phyloP scores from a whole-genome alignment of 306 rosid genomes.

The Inga oerstediana region DNA sequence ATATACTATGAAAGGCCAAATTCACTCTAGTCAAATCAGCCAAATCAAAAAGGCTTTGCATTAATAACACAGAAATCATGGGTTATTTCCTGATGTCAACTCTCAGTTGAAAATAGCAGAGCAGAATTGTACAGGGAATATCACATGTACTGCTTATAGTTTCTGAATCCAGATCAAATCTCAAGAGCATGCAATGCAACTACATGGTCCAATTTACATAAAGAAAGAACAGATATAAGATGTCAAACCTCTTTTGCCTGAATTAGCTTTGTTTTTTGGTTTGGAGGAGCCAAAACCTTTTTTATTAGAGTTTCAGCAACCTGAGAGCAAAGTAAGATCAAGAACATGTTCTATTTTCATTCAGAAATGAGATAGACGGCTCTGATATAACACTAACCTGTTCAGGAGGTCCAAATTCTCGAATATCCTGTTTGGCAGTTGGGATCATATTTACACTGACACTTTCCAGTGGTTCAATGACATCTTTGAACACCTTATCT shows the following conservation, averaged over 20 bases:
- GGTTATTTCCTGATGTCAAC: not conserved
- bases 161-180: slow-evolving; percentile 8
- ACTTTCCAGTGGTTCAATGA: slow-evolving; percentile 87
- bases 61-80: not conserved
- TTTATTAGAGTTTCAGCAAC: slow-evolving; percentile 80
- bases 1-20: not conserved
- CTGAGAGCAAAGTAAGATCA: slow-evolving; percentile 43
- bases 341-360: not conserved
- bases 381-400: slow-evolving; percentile 49
- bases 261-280: slow-evolving; percentile 86
- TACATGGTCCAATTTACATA: slow-evolving; percentile 1
- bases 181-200: not conserved
- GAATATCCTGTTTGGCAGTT: slow-evolving; percentile 76
- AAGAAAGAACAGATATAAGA: not conserved
- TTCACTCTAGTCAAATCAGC: not conserved
- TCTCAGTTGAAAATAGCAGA: slow-evolving; percentile 14
- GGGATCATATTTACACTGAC: slow-evolving; percentile 77
- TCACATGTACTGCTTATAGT: not conserved
- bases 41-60: not conserved
- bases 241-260: slow-evolving; percentile 79
- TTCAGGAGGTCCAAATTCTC: slow-evolving; percentile 83
- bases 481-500: slow-evolving; percentile 98
- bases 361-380: slow-evolving; percentile 9
- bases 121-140: not conserved
- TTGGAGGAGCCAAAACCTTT: slow-evolving; percentile 86